Base-by-base conservation (phyloP, 1,284 basidiomycete species). In the Dichomitus squalens region DNA sequence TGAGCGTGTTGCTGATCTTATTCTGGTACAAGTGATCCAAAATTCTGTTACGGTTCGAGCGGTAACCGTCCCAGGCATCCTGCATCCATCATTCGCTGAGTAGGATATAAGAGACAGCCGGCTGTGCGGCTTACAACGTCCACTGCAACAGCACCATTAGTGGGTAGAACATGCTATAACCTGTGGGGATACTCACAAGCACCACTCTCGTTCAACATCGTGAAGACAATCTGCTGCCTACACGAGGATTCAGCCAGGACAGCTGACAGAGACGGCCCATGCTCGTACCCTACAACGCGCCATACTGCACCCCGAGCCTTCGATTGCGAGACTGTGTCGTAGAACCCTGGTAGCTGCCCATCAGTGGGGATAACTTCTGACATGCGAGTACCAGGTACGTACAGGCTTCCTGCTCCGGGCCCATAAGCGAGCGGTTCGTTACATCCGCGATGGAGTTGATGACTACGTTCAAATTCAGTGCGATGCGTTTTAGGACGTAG, bases 31-130 rank as follows among this genome's bases (percentile, higher is more conserved):
- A 71, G 58, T 84, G 79, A 56, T 83, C 74, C 16, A 88, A 76
- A 49, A 88, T 74, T n/a, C 85, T 78, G 44, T 75, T 72, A 14
- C 85, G 76, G 69, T 86, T 84, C 16, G 79, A 78, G 9, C 78
- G 73, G 68, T 88, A 88, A 0, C 86, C 86, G 58, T 86, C 83
- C 86, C 86, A 88, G 18, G 82, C 80, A 64, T 87, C 85, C 76
- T 79, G 29, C 44, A 52, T 21, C 39, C 58, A 6, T 6, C 14
- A 20, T 12, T 25, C n/a, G 7, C 41, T 44, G 41, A 47, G 5
- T 31, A 43, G 16, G 35, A 31, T 16, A 33, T 18, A 16, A n/a
- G 16, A 31, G 41, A 6, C 8, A 25, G n/a, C 7, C 21, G 7
- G 14, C 16, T 29, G 34, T 20, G 21, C 16, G 8, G 57, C 62